Conservation (phyloP, 768 basidiomycete genomes). For the Rubroboletus pulcherrimus region DNA sequence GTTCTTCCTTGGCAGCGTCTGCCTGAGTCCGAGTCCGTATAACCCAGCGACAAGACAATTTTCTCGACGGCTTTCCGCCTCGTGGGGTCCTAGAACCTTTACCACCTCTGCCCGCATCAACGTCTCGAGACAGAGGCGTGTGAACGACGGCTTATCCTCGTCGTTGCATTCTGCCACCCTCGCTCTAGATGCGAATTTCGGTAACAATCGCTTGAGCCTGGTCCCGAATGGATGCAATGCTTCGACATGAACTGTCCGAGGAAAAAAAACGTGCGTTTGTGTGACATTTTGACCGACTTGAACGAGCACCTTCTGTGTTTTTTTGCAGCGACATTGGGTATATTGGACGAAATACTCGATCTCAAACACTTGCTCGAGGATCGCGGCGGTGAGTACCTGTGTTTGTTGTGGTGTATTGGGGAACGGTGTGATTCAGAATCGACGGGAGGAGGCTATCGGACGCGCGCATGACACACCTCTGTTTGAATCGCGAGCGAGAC, state of each 20-base stretch:
- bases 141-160: no score
- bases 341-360: constrained; percentile 93
- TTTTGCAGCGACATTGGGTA: constrained; percentile 95
- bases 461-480: constrained; percentile 56
- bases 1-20: not conserved
- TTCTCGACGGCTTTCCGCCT: no score
- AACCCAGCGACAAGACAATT: no score
- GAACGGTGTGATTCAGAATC: not conserved
- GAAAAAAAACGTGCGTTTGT: constrained; percentile 97
- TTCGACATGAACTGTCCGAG: constrained; percentile 97
- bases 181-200: no score
- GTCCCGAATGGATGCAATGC: constrained; percentile 37
- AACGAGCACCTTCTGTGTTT: constrained; percentile 98
- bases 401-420: constrained; percentile 15
- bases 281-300: constrained; percentile 98
- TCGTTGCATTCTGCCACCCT: no score
- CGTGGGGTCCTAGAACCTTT: no score
- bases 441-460: no score
- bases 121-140: no score
- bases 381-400: constrained; percentile 84
- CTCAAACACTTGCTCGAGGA: constrained; percentile 93
- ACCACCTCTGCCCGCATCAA: no score
- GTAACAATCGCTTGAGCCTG: no score
- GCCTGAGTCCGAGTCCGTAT: not conserved
- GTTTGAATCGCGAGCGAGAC: constrained; percentile 97